Conservation (phyloP, 2,329 filamentous ascomycete genomes). For the Penicillium sp. region DNA sequence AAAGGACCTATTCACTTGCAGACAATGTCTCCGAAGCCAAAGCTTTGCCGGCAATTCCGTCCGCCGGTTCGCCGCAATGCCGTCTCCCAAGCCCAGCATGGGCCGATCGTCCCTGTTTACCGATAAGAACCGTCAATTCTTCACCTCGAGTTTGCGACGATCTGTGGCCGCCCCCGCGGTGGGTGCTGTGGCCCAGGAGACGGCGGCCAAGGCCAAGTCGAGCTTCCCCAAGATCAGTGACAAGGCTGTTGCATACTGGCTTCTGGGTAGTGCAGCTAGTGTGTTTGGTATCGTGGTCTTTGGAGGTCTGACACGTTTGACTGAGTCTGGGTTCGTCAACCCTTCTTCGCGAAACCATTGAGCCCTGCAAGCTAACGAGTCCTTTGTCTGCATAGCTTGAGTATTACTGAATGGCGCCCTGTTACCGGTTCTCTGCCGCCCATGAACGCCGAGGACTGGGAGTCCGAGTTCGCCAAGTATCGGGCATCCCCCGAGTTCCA, state of each 20-base stretch:
- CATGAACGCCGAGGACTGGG: slow-evolving; percentile 77
- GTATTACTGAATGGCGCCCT: slow-evolving; percentile 98
- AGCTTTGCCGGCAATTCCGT: slow-evolving; percentile 32
- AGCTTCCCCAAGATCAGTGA: slow-evolving; percentile 65
- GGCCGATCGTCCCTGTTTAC: slow-evolving; percentile 29
- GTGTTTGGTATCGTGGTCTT: slow-evolving; percentile 98
- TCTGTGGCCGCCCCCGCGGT: slow-evolving; percentile 26
- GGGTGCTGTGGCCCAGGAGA: slow-evolving; percentile 25
- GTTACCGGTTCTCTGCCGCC: slow-evolving; percentile 91
- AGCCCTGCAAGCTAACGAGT: slow-evolving; percentile 15
- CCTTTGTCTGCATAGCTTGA: slow-evolving; percentile 62
- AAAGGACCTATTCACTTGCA: slow-evolving; percentile 44
- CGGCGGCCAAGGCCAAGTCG: slow-evolving; percentile 34
- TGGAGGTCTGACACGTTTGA: slow-evolving; percentile 88
- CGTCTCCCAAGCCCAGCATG: slow-evolving; percentile 31
- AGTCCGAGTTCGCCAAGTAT: slow-evolving; percentile 91
- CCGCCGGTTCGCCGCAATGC: slow-evolving; percentile 34
- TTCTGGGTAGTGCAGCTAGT: slow-evolving; percentile 84
- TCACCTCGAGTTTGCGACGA: slow-evolving; percentile 29
- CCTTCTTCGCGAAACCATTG: not conserved
- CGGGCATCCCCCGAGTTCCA: slow-evolving; percentile 89
- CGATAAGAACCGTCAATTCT: slow-evolving; percentile 31
- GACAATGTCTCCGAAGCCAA: slow-evolving; percentile 43
- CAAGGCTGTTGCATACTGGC: slow-evolving; percentile 85
- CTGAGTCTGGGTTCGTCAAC: slow-evolving; percentile 77